phyloP scores from a whole-genome alignment of 805 yeast species.

The Yamadazyma scolyti region DNA sequence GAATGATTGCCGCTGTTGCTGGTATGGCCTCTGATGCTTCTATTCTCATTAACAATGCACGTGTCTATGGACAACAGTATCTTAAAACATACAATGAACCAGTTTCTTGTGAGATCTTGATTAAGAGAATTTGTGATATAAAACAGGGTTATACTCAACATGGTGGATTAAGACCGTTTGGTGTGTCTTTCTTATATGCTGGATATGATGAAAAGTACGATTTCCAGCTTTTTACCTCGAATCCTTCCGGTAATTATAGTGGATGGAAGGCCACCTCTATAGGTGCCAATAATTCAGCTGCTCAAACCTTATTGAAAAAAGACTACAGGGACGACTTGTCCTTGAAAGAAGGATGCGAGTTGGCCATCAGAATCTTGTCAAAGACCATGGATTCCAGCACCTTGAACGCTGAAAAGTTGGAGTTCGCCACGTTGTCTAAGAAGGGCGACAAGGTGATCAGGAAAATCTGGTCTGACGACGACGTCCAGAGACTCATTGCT shows the following conservation, averaged over 20 bases:
- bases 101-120: conserved; percentile 89
- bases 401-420: conserved; percentile 85
- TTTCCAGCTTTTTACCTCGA: conserved; percentile 89
- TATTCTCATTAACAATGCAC: conserved; percentile 81
- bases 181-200: conserved; percentile 93
- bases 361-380: conserved; percentile 87
- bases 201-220: conserved; percentile 90
- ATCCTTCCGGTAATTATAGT: conserved; percentile 95
- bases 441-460: conserved; percentile 53
- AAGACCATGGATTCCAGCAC: conserved; percentile 91
- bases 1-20: conserved; percentile 90
- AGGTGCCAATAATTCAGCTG: conserved; percentile 95
- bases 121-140: conserved; percentile 83
- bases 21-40: conserved; percentile 98
- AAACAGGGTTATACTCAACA: conserved; percentile 98
- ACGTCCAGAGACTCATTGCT: conserved; percentile 70
- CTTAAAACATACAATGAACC: conserved; percentile 85
- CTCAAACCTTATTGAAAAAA: conserved; percentile 92
- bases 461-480: conserved; percentile 76
- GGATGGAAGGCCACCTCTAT: conserved; percentile 99
- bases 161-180: conserved; percentile 98
- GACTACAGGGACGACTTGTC: conserved; percentile 83
- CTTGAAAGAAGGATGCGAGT: conserved; percentile 72
- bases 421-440: conserved; percentile 71
- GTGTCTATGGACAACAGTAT: conserved; percentile 80